Conservation (phyloP, 192 early-diverging fungal species). For the Linnemannia elongata region DNA sequence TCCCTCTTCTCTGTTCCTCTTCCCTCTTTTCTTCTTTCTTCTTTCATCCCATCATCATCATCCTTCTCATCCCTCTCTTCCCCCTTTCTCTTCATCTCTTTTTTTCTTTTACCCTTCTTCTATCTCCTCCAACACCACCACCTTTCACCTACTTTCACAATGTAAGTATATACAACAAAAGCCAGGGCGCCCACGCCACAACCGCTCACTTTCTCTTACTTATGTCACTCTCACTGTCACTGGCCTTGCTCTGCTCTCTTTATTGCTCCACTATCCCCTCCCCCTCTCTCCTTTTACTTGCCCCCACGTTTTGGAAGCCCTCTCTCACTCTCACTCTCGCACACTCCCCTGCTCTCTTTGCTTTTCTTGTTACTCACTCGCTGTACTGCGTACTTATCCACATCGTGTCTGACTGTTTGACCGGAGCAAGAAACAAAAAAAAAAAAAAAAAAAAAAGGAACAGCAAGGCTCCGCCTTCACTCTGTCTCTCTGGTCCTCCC, state of each 20-base stretch:
- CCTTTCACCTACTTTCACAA: neutral
- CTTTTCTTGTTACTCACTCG: neutral
- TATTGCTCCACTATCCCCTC: neutral
- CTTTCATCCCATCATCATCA: neutral
- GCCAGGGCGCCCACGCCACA: too few species aligned
- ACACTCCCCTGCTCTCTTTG: neutral
- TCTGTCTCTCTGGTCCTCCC: neutral
- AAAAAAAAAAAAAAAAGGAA: too few species aligned
- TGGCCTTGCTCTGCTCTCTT: neutral
- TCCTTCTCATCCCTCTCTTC: neutral
- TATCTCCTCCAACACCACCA: too few species aligned
- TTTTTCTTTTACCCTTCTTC: neutral
- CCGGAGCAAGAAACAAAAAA: neutral
- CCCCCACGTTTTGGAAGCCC: neutral
- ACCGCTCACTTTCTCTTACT: too few species aligned
- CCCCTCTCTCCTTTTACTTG: neutral
- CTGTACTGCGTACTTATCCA: too few species aligned
- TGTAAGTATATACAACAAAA: neutral
- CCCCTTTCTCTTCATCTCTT: neutral
- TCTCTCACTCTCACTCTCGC: neutral
- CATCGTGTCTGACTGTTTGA: neutral
- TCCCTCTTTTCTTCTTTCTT: slow-evolving; percentile 13
- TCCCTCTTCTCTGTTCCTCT: neutral
- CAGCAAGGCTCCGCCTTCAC: neutral
- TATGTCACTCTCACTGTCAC: too few species aligned